Conservation (phyloP, 2,329 filamentous ascomycete species). For the Cephalotrichum gorgonifer region DNA sequence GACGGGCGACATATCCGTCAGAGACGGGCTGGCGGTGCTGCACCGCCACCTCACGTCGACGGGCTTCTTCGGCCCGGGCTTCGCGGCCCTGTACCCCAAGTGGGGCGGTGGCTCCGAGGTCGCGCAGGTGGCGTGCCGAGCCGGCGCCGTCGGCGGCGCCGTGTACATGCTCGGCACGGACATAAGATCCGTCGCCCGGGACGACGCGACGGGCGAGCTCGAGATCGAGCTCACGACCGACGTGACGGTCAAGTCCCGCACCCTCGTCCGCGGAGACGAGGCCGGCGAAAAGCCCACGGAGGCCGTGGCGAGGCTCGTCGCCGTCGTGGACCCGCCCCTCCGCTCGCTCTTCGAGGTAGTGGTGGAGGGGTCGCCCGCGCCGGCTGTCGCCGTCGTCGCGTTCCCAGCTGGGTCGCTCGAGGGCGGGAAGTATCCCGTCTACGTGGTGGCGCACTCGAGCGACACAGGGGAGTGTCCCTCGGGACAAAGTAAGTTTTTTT, state of each 20-base stretch:
- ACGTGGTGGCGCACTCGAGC: constrained; percentile 66
- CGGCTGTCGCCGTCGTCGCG: constrained; percentile 62
- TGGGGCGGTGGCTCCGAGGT: constrained; percentile 88
- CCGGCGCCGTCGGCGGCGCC: constrained; percentile 80
- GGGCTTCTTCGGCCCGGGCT: constrained; percentile 78
- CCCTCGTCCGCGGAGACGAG: constrained; percentile 37
- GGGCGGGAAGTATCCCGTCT: constrained; percentile 33
- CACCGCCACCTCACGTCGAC: constrained; percentile 76
- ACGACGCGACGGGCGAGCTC: constrained; percentile 15
- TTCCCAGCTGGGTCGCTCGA: constrained; percentile 45
- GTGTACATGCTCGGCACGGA: constrained; percentile 78
- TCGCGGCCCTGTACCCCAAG: constrained; percentile 82
- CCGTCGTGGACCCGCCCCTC: constrained; percentile 58
- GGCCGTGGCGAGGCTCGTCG: constrained; percentile 49
- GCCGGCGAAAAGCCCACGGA: constrained; percentile 9
- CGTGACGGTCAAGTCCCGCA: constrained; percentile 42
- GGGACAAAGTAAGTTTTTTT: constrained; percentile 71
- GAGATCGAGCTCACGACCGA: constrained; percentile 45
- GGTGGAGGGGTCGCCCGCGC: constrained; percentile 64
- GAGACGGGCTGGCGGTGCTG: constrained; percentile 61
- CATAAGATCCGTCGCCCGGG: constrained; percentile 30
- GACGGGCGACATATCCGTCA: constrained; percentile 49
- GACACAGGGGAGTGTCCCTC: constrained; percentile 86
- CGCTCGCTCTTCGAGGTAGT: constrained; percentile 56
- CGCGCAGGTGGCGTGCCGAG: constrained; percentile 82